Conservation (phyloP, 2,329 filamentous ascomycete genomes). For the Diatrype stigma region DNA sequence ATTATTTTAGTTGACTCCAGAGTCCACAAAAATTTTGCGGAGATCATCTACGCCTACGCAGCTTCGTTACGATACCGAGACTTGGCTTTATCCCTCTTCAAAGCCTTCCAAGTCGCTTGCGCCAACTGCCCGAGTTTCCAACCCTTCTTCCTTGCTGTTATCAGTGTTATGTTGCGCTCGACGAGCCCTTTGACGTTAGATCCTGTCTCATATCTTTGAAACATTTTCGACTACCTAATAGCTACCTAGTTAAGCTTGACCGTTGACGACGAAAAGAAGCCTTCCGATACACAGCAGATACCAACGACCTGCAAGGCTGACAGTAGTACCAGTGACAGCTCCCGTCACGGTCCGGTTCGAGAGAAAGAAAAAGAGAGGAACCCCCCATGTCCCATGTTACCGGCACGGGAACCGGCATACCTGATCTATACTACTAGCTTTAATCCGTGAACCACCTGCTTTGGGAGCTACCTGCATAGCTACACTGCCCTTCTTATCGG, state of each 20-base stretch:
- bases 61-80: no score
- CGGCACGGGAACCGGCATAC: background rate
- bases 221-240: background rate
- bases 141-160: background rate
- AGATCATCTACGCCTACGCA: background rate
- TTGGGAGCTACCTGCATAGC: background rate
- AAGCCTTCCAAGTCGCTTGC: background rate
- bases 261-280: no score
- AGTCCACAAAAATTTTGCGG: background rate
- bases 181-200: background rate
- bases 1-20: background rate
- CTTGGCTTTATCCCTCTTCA: background rate
- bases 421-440: background rate
- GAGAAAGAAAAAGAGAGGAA: background rate
- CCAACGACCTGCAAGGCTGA: background rate
- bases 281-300: background rate
- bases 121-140: background rate
- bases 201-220: background rate
- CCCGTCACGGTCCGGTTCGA: background rate
- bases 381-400: background rate
- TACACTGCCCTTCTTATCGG: no score
- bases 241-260: no score
- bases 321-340: background rate
- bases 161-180: background rate
- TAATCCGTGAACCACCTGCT: background rate